Evolutionary conservation across 1,284 basidiomycete species (phyloP).

Genomic region (Melampsora larici-populina): DNA sequence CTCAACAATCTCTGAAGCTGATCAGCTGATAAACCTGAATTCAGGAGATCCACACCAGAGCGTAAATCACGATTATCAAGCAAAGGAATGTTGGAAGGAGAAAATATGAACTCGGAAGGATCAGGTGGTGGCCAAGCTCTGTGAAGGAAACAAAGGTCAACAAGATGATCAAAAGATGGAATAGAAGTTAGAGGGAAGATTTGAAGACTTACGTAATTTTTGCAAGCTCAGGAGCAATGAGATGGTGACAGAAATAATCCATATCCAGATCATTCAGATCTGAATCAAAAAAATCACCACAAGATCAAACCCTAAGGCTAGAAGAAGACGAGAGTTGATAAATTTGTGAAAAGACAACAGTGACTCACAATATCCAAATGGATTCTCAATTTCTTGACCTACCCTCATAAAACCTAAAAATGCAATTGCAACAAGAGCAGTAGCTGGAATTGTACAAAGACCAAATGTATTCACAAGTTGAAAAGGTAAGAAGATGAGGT

Average conservation of each 20-base stretch:
- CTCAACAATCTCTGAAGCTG: neutral
- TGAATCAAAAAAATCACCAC: neutral
- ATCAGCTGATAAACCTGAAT: neutral
- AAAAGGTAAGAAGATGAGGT: constrained; percentile 32
- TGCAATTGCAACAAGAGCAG: constrained; percentile 17
- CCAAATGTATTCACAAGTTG: constrained; percentile 27
- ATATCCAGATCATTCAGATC: constrained; percentile 40
- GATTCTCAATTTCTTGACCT: constrained; percentile 40
- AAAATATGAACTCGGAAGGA: neutral
- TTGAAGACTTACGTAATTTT: constrained; percentile 26
- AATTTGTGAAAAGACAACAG: neutral
- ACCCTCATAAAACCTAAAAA: constrained; percentile 35
- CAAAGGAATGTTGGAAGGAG: neutral
- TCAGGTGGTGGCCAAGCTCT: constrained; percentile 2
- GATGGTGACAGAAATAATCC: constrained; percentile 39
- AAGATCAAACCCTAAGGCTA: neutral
- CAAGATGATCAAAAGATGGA: neutral
- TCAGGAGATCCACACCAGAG: neutral
- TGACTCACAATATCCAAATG: constrained; percentile 30
- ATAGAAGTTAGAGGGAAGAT: neutral
- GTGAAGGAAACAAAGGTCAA: neutral
- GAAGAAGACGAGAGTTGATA: neutral
- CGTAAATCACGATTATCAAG: neutral
- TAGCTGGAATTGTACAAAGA: constrained; percentile 24
- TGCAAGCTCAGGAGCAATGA: too few species aligned